Evolutionary conservation across 305 asterid species (phyloP).

Genomic region (Ilex paraguariensis): DNA sequence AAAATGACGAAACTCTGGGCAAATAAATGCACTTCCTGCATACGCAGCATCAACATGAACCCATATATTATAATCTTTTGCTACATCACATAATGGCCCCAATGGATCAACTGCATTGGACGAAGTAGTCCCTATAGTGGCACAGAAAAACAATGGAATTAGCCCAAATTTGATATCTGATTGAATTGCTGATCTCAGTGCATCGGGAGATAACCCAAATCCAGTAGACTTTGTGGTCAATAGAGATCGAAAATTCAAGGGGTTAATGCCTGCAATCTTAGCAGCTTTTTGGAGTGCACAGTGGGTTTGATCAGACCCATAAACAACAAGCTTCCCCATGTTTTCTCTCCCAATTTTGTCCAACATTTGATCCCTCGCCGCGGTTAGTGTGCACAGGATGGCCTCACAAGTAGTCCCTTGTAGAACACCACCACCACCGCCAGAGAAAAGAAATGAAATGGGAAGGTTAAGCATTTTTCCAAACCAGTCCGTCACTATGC

Average conservation of each 20-base stretch:
- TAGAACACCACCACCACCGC: slow-evolving; percentile 39
- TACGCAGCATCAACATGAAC: too few relatives aligned
- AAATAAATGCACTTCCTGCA: too few relatives aligned
- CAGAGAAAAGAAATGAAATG: slow-evolving; percentile 41
- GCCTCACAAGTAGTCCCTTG: slow-evolving; percentile 38
- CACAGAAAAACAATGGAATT: slow-evolving; percentile 12
- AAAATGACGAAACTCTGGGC: too few relatives aligned
- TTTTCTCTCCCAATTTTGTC: slow-evolving; percentile 38
- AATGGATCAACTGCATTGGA: too few relatives aligned
- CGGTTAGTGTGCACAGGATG: slow-evolving; percentile 47
- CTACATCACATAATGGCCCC: too few relatives aligned
- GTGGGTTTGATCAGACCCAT: slow-evolving; percentile 46
- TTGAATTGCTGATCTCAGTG: slow-evolving; percentile 28
- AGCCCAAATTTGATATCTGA: slow-evolving; percentile 40
- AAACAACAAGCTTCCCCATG: too few relatives aligned
- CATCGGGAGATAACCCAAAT: slow-evolving; percentile 35
- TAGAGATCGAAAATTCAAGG: slow-evolving; percentile 22
- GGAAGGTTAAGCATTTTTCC: slow-evolving; percentile 65
- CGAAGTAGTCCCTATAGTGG: too few relatives aligned
- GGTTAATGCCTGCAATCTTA: slow-evolving; percentile 59
- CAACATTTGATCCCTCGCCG: slow-evolving; percentile 50
- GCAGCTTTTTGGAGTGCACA: slow-evolving; percentile 57
- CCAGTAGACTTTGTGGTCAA: slow-evolving; percentile 10
- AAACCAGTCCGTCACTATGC: slow-evolving; percentile 75
- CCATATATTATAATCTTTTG: too few relatives aligned